phyloP scores from a whole-genome alignment of 1,284 basidiomycete species.

The Flammula alnicola region DNA sequence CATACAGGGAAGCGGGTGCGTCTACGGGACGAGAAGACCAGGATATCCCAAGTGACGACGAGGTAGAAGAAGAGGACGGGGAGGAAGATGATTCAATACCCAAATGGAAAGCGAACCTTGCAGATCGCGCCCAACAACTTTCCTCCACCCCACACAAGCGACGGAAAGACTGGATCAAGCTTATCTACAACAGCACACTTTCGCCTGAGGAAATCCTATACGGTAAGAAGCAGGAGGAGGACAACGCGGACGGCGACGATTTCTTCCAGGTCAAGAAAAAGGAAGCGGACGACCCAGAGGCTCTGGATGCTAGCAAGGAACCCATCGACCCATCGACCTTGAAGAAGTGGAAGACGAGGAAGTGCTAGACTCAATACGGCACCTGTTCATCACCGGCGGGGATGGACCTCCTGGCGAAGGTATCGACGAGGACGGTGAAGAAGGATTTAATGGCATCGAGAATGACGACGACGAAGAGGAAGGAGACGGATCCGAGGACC shows the following conservation, averaged over 20 bases:
- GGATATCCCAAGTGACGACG: constrained; percentile 59
- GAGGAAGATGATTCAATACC: constrained; percentile 54
- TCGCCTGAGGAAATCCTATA: constrained; percentile 75
- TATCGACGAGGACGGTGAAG: constrained; percentile 45
- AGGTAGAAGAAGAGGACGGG: constrained; percentile 46
- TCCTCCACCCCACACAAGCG: constrained; percentile 49
- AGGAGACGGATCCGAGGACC: constrained; percentile 33
- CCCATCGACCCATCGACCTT: constrained; percentile 52
- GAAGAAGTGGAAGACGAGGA: constrained; percentile 82
- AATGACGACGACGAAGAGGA: constrained; percentile 47
- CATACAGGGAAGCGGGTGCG: constrained; percentile 32
- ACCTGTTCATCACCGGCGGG: constrained; percentile 90
- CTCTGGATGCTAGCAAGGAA: constrained; percentile 77
- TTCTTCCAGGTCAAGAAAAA: constrained; percentile 71
- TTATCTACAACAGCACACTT: constrained; percentile 81
- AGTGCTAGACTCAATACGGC: constrained; percentile 84
- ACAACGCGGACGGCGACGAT: constrained; percentile 56
- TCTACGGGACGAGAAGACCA: constrained; percentile 56
- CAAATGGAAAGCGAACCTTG: constrained; percentile 79
- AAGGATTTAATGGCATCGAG: constrained; percentile 49
- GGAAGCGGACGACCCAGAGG: constrained; percentile 50
- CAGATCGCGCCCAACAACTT: constrained; percentile 59
- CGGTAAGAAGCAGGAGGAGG: constrained; percentile 41
- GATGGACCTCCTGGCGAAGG: constrained; percentile 43
- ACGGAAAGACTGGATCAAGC: constrained; percentile 79